These are phyloP conservation scores for Trifolium dubium DNA, from an alignment of 306 rosid genomes.

Conservation along the genomic window DNA sequence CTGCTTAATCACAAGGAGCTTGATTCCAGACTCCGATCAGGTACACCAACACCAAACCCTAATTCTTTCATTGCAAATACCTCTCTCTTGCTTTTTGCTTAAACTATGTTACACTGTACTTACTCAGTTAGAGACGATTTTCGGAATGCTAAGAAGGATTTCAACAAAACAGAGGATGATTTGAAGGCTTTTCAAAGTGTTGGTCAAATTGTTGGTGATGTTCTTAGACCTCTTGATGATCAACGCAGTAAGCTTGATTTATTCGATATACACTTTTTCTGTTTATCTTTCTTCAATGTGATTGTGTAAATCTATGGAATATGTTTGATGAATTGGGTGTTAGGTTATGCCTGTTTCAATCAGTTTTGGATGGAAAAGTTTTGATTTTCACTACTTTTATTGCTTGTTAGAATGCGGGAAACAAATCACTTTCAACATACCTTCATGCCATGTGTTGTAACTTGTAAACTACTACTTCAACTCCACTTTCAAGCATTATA, in stretches of 20 bases:
- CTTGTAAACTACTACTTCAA: background rate
- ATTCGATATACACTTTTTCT: too few relatives aligned
- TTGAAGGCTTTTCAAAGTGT: constrained; percentile 75
- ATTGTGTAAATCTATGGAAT: background rate
- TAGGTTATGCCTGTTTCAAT: constrained; percentile 8
- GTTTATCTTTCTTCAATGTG: too few relatives aligned
- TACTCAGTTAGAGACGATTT: constrained; percentile 64
- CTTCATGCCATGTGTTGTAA: background rate
- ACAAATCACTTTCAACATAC: constrained; percentile 1
- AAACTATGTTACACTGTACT: background rate
- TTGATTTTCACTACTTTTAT: background rate
- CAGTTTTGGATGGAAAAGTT: background rate
- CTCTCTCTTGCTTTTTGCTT: background rate
- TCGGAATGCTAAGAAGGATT: constrained; percentile 65
- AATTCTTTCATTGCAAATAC: background rate
- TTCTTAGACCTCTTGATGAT: constrained; percentile 74
- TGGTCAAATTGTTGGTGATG: constrained; percentile 82
- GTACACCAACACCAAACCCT: background rate
- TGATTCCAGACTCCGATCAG: background rate
- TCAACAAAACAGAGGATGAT: constrained; percentile 76
- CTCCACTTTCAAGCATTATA: constrained; percentile 9
- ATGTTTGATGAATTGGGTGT: background rate
- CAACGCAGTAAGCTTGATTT: constrained; percentile 57
- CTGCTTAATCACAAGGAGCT: background rate
- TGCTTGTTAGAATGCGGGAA: background rate